phyloP scores from a whole-genome alignment of 1,284 basidiomycete species.

The Veloporphyrellus conicus region DNA sequence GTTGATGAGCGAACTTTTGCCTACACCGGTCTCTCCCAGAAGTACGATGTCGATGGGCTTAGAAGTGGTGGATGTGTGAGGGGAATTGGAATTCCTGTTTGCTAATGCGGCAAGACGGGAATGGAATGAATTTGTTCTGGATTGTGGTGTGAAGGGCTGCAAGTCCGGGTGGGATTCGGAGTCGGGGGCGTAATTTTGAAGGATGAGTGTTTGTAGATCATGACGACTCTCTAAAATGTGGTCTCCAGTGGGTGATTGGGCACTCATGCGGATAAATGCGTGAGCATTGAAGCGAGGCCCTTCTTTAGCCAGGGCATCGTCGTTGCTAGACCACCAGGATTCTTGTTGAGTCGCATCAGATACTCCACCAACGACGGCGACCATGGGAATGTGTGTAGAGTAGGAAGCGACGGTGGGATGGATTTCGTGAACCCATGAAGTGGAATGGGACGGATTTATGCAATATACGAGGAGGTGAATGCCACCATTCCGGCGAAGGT shows the following conservation, averaged over 20 bases:
- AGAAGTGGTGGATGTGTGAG: neutral
- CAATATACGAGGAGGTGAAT: slow-evolving; percentile 23
- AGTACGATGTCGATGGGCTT: slow-evolving; percentile 18
- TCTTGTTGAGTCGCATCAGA: slow-evolving; percentile 13
- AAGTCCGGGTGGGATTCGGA: slow-evolving; percentile 4
- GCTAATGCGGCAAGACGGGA: slow-evolving; percentile 7
- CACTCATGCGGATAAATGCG: slow-evolving; percentile 15
- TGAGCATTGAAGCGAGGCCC: slow-evolving; percentile 18
- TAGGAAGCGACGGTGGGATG: slow-evolving; percentile 8
- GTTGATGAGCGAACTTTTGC: slow-evolving; percentile 32
- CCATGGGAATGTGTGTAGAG: slow-evolving; percentile 9
- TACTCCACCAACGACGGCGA: slow-evolving; percentile 22
- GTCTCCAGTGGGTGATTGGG: slow-evolving; percentile 3
- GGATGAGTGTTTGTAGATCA: slow-evolving; percentile 16
- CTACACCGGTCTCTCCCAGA: slow-evolving; percentile 28
- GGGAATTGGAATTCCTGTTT: slow-evolving; percentile 10
- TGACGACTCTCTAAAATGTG: slow-evolving; percentile 10
- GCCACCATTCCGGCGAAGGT: slow-evolving; percentile 18
- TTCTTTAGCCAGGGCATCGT: slow-evolving; percentile 5
- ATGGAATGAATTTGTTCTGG: slow-evolving; percentile 15
- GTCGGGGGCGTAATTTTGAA: slow-evolving; percentile 4
- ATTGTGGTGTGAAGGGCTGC: slow-evolving; percentile 12
- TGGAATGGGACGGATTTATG: slow-evolving; percentile 16
- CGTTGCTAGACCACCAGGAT: slow-evolving; percentile 21
- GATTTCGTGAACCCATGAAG: slow-evolving; percentile 16